These are phyloP conservation scores for Leccinellum luteum DNA, from an alignment of 768 basidiomycete genomes.

Conservation along the genomic window DNA sequence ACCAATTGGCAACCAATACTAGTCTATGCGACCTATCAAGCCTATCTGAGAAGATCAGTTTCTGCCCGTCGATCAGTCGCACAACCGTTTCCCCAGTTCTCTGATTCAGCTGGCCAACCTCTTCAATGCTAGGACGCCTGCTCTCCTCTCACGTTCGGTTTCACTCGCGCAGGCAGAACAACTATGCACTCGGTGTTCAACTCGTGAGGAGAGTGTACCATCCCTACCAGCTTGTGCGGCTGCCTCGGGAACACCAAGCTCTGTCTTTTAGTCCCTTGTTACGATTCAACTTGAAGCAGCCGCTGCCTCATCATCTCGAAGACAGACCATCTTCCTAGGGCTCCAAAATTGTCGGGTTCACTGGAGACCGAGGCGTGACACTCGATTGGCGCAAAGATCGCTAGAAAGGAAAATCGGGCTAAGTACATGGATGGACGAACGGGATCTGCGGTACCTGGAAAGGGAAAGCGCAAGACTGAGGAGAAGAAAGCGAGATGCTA, in stretches of 20 bases:
- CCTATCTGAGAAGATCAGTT: slow-evolving; percentile 72
- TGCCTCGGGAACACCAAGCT: slow-evolving; percentile 18
- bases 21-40: slow-evolving; percentile 87
- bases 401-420: too few relatives aligned
- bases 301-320: too few relatives aligned
- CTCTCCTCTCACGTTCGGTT: slow-evolving; percentile 64
- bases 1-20: slow-evolving; percentile 69
- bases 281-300: too few relatives aligned
- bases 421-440: too few relatives aligned
- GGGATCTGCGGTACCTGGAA: too few relatives aligned
- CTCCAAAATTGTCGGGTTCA: too few relatives aligned
- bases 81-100: too few relatives aligned
- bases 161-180: slow-evolving; percentile 59
- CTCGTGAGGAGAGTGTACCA: slow-evolving; percentile 95
- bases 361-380: too few relatives aligned
- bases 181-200: slow-evolving; percentile 83
- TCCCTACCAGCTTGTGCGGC: slow-evolving; percentile 53
- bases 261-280: slow-evolving; percentile 19
- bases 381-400: too few relatives aligned
- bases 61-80: not conserved
- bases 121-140: slow-evolving; percentile 51
- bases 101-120: not conserved
- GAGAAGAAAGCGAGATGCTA: too few relatives aligned
- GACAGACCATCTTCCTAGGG: too few relatives aligned
- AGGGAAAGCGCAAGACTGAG: too few relatives aligned